Base-by-base conservation (phyloP, 305 asterid species). In the Petunia hybrid region DNA sequence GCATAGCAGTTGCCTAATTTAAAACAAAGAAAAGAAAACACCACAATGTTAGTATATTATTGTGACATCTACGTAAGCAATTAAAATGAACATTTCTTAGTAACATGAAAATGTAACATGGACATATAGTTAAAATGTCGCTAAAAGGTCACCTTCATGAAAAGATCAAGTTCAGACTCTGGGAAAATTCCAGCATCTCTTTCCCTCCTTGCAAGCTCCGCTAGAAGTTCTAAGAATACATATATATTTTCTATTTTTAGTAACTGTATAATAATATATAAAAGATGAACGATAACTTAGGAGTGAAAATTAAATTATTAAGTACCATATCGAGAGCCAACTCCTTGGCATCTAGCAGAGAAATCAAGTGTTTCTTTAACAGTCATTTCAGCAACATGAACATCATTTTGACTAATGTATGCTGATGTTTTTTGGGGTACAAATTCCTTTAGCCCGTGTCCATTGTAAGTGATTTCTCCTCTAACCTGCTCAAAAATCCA, bases 311-410 rank as follows among this genome's bases (percentile, higher is more conserved):
- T 13, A 14, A 59, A n/a, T 42, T 16, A 61, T 1, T 35, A 35
- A 6, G 16, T 95, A 95, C 97, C 99, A 6, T 89, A 94, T 81
- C 95, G 86, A 0, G 95, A 88, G 74, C 99, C 98, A 39, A 95
- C 93, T 1, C 99, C 99, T 70, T 86, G 99, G 76, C 98, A 93
- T 65, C 97, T 88, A 5, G 97, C 99, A 0, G 99, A 95, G 85
- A 95, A 95, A 89, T 95, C 98, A 0, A 95, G 81, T 2, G 97
- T 92, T 88, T 95, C 99, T 85, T 91, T 92, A 0, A 95, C 99
- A 0, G 99, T 93, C 98, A 95, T 93, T 85, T 93, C 98, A 80
- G 92, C 97, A 0, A 91, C 89, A 84, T 95, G 99, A 79, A 93
- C 88, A 85, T 95, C 99, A 78, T 92, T 92, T 84, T 95, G 99